Base-by-base conservation (phyloP, 73 alveolate genomes). In the Tetrahymena borealis region DNA sequence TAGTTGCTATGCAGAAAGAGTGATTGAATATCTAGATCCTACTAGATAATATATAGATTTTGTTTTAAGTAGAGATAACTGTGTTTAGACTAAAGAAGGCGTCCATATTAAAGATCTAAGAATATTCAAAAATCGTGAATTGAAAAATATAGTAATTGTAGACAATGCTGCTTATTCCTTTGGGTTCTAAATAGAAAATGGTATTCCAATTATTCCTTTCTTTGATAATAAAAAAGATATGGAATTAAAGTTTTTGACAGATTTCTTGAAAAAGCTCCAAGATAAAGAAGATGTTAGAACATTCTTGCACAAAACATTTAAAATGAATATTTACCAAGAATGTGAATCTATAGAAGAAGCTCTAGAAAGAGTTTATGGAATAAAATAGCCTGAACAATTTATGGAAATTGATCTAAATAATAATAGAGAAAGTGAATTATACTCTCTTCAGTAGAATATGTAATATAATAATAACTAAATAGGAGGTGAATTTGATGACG, bases 91-190 rank as follows among this genome's bases (percentile, higher is more conserved):
- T 32, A 97, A 97, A 91, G 97, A 96, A 33, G 98, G 98, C 12
- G 98, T 97, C 85, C 97, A 97, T 92, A 97, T 98, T 9, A 98
- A 98, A 96, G 99, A 98, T 94, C 93, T 98, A 91, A 97, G 98
- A 79, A 97, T 97, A 32, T 97, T 97, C 91, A 92, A 96, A 31
- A 78, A 96, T 42, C 90, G 96, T 90, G 98, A 98, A 92, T 43
- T 98, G 8, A 95, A 77, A 35, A 33, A 93, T 33, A 90, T 93
- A 32, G 95, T 96, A 20, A 94, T 98, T 40, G 97, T 98, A 32
- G 99, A 98, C 95, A 98, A 98, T 97, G 98, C 99, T 28, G 99
- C 98, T 10, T 95, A 96, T 40, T 97, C 98, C 24, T 96, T 96
- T 91, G 98, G 97, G 1, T 96, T 94, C 92, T 91, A 96, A 78